Evolutionary conservation across 148 eudicot species (phyloP).

Genomic region (Nyssa sinensis): DNA sequence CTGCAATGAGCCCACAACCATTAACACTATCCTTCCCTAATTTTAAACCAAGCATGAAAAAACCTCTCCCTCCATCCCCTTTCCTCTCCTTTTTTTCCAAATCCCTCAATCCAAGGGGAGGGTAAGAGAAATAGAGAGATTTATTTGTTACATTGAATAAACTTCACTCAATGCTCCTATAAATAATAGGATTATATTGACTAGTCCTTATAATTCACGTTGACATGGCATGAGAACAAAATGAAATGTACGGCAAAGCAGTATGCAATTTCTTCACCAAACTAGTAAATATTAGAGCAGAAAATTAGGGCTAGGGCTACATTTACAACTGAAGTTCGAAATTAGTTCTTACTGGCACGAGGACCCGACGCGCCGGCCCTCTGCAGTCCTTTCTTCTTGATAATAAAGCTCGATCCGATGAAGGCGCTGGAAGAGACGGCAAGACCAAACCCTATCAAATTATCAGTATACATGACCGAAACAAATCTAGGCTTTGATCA

Average conservation of each 20-base stretch:
- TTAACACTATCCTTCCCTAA: too few species aligned
- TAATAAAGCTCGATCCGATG: constrained; percentile 89
- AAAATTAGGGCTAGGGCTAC: background rate
- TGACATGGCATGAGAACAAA: background rate
- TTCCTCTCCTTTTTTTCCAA: too few species aligned
- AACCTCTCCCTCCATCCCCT: too few species aligned
- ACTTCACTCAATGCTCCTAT: background rate
- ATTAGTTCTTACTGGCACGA: constrained; percentile 56
- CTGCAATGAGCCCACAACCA: background rate
- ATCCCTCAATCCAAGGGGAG: too few species aligned
- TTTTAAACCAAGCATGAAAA: too few species aligned
- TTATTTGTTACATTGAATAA: background rate
- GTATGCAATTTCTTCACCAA: background rate
- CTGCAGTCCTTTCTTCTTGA: constrained; percentile 91
- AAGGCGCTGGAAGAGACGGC: constrained; percentile 80
- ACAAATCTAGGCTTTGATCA: constrained; percentile 1
- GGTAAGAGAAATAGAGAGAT: too few species aligned
- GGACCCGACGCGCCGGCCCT: constrained; percentile 76
- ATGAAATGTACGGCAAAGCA: too few species aligned
- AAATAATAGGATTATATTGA: too few species aligned
- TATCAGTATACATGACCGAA: constrained; percentile 52
- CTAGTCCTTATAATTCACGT: background rate
- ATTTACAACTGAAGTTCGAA: background rate
- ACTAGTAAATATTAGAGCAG: too few species aligned
- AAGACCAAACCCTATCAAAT: constrained; percentile 65